phyloP scores from a whole-genome alignment of 2,329 filamentous ascomycete species.

The Cryphonectria nitschkei region DNA sequence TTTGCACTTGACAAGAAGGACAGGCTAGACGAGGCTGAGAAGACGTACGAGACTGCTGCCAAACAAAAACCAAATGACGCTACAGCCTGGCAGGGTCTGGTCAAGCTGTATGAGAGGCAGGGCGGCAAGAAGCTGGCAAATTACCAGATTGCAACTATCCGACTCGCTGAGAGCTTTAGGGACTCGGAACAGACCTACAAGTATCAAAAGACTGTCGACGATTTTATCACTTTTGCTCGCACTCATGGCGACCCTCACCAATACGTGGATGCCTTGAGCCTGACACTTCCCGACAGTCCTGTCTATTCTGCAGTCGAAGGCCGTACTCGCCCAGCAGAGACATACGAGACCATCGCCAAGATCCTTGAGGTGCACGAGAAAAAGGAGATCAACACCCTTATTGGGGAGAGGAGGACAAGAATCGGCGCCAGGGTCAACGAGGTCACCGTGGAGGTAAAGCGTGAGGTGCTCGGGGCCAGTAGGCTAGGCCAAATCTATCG shows the following conservation, averaged over 20 bases:
- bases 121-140: conserved; percentile 68
- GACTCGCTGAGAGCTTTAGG: conserved; percentile 74
- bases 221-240: conserved; percentile 75
- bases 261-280: conserved; percentile 74
- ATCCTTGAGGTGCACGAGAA: conserved; percentile 86
- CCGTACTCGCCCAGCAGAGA: conserved; percentile 75
- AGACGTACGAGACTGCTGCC: conserved; percentile 74
- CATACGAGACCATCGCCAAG: conserved; percentile 80
- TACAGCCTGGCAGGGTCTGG: conserved; percentile 89
- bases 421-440: conserved; percentile 82
- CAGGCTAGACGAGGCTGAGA: conserved; percentile 72
- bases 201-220: conserved; percentile 73
- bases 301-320: conserved; percentile 85
- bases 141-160: conserved; percentile 74
- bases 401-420: conserved; percentile 84
- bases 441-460: conserved; percentile 84
- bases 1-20: conserved; percentile 81
- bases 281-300: conserved; percentile 78
- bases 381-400: conserved; percentile 85
- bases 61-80: conserved; percentile 72
- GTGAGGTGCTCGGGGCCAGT: conserved; percentile 78
- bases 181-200: conserved; percentile 67
- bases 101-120: conserved; percentile 83
- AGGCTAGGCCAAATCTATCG: conserved; percentile 80
- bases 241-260: conserved; percentile 72